Conservation (phyloP, 1,139 yeast species). For the Ogataea hybrid region DNA sequence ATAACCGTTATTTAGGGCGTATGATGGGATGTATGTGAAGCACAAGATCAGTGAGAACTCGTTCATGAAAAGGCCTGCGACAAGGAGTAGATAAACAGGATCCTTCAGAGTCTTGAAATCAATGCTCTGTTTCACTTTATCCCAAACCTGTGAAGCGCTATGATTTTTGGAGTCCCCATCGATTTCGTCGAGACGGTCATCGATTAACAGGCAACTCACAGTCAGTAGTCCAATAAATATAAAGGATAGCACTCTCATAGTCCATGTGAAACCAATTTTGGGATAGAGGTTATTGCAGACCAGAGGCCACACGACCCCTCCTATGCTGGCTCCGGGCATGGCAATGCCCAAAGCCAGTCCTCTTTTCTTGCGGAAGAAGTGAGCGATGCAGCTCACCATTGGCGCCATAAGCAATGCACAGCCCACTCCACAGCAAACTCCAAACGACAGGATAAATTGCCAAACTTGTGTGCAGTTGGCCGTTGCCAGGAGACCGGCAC, state of each 20-base stretch:
- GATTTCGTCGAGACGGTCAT: slow-evolving; percentile 40
- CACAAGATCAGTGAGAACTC: slow-evolving; percentile 56
- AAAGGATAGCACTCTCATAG: slow-evolving; percentile 54
- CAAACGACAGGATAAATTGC: slow-evolving; percentile 59
- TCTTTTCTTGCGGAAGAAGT: slow-evolving; percentile 57
- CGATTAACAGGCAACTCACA: slow-evolving; percentile 41
- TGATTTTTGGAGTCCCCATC: neutral
- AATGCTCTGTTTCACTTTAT: slow-evolving; percentile 21
- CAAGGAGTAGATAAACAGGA: slow-evolving; percentile 23
- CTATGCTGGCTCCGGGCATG: slow-evolving; percentile 63
- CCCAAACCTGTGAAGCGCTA: slow-evolving; percentile 9
- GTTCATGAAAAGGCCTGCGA: slow-evolving; percentile 29
- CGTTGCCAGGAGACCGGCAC: slow-evolving; percentile 52
- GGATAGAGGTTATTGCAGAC: slow-evolving; percentile 52
- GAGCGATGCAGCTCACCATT: slow-evolving; percentile 51
- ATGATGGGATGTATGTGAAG: slow-evolving; percentile 54
- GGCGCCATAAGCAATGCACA: slow-evolving; percentile 59
- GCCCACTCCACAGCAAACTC: slow-evolving; percentile 57
- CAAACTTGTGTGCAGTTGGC: slow-evolving; percentile 53
- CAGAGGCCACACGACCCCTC: slow-evolving; percentile 64
- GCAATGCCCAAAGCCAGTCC: slow-evolving; percentile 63
- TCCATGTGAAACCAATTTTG: slow-evolving; percentile 60
- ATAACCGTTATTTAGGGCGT: slow-evolving; percentile 52
- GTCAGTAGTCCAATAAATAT: slow-evolving; percentile 43
- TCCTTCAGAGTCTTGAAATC: slow-evolving; percentile 30